These are phyloP conservation scores for Serpula lacrymans DNA, from an alignment of 768 basidiomycete genomes.

Conservation along the genomic window DNA sequence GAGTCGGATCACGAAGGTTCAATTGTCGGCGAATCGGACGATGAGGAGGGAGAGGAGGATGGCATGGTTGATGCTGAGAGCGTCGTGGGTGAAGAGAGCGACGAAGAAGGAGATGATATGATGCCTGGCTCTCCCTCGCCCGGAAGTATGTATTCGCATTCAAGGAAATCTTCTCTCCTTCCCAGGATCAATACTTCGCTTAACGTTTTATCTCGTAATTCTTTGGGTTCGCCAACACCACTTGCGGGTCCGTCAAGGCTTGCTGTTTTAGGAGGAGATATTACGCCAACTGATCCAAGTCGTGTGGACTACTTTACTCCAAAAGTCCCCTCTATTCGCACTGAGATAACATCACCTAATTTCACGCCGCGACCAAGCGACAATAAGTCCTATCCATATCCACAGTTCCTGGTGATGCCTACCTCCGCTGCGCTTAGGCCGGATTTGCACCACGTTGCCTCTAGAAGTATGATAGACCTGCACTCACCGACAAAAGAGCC, in stretches of 20 bases:
- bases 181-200: conserved; percentile 14
- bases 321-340: no score
- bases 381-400: conserved; percentile 8
- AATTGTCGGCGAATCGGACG: conserved; percentile 27
- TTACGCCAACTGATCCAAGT: no score
- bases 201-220: conserved; percentile 4
- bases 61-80: conserved; percentile 34
- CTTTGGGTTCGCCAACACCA: background rate
- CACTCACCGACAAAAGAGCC: no score
- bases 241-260: conserved; percentile 5
- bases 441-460: conserved; percentile 55
- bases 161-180: no score
- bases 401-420: conserved; percentile 7
- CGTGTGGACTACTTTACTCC: no score
- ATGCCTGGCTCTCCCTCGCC: conserved; percentile 21
- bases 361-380: no score
- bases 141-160: no score
- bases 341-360: no score
- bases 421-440: conserved; percentile 29
- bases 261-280: no score
- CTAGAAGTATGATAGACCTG: conserved; percentile 64
- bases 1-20: conserved; percentile 18
- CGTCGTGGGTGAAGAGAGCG: conserved; percentile 31
- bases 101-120: conserved; percentile 28
- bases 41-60: conserved; percentile 26